These are phyloP conservation scores for Ustilago esculenta DNA, from an alignment of 1,284 basidiomycete genomes.

Conservation along the genomic window DNA sequence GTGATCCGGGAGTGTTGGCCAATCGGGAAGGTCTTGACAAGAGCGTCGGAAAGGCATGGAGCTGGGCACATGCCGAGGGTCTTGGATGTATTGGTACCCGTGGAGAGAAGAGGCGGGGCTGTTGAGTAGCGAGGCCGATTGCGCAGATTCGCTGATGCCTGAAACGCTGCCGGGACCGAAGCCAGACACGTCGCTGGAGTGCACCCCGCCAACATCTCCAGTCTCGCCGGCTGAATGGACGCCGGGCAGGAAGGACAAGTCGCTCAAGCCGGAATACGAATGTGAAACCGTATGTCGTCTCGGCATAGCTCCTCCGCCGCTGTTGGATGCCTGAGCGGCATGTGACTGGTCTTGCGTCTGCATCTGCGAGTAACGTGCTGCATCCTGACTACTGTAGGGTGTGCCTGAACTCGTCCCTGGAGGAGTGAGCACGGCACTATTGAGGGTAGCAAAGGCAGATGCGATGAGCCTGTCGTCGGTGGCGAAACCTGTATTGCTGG, in stretches of 20 bases:
- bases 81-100: constrained; percentile 31
- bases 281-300: constrained; percentile 43
- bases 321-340: constrained; percentile 4
- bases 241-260: constrained; percentile 21
- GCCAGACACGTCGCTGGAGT: constrained; percentile 11
- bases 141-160: constrained; percentile 20
- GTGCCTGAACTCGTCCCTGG: constrained; percentile 29
- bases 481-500: constrained; percentile 10
- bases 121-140: constrained; percentile 35
- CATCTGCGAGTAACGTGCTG: constrained; percentile 9
- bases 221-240: constrained; percentile 15
- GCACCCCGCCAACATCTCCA: constrained; percentile 12
- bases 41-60: constrained; percentile 28
- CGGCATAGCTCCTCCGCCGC: constrained; percentile 10
- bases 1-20: constrained; percentile 17
- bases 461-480: constrained; percentile 37
- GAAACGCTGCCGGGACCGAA: constrained; percentile 18
- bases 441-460: constrained; percentile 46
- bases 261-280: constrained; percentile 28
- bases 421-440: constrained; percentile 33
- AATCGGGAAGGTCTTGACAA: constrained; percentile 34
- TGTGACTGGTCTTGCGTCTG: constrained; percentile 15
- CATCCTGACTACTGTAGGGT: constrained; percentile 6
- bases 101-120: constrained; percentile 44
- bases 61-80: constrained; percentile 31